A percentile compares a stretch with the other conserved stretches of the same genome.
Evolutionary conservation across 83 land plant genomes (phyloP).

Genomic region (Picea abies): DNA sequence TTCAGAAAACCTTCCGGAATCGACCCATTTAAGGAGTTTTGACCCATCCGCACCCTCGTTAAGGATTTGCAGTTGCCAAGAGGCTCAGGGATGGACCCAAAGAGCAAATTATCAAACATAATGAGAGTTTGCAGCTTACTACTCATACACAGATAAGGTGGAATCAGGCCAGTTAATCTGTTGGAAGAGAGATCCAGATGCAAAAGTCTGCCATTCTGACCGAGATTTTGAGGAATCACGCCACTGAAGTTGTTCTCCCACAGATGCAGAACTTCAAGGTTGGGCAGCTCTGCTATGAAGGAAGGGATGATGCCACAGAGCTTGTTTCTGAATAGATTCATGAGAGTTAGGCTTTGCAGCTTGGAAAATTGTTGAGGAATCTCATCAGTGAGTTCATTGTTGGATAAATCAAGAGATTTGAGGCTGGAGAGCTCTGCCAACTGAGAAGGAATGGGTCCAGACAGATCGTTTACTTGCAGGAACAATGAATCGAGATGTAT

Average conservation of each 20-base stretch:
- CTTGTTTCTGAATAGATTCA: constrained; percentile 30
- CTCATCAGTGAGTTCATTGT: constrained; percentile 27
- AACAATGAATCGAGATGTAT: constrained; percentile 24
- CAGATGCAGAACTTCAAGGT: constrained; percentile 24
- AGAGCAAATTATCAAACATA: constrained; percentile 57
- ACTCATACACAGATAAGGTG: constrained; percentile 37
- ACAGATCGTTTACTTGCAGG: constrained; percentile 25
- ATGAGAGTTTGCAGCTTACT: constrained; percentile 51
- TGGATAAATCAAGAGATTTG: constrained; percentile 30
- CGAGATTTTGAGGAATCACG: constrained; percentile 30
- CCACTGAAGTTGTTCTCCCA: constrained; percentile 43
- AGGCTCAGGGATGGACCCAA: constrained; percentile 66
- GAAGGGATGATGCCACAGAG: constrained; percentile 32
- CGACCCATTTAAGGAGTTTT: constrained; percentile 68
- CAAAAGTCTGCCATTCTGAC: constrained; percentile 23
- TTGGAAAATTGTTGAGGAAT: constrained; percentile 23
- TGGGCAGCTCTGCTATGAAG: constrained; percentile 33
- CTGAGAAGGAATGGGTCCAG: constrained; percentile 22
- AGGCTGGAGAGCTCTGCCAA: constrained; percentile 21
- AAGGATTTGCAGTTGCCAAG: constrained; percentile 59
- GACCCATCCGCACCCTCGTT: constrained; percentile 54
- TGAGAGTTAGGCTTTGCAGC: constrained; percentile 20
- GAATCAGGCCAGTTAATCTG: constrained; percentile 31
- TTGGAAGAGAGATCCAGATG: constrained; percentile 39
- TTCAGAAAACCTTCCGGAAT: constrained; percentile 58